phyloP scores from a whole-genome alignment of 805 yeast species.

The Spathaspora passalidarum region DNA sequence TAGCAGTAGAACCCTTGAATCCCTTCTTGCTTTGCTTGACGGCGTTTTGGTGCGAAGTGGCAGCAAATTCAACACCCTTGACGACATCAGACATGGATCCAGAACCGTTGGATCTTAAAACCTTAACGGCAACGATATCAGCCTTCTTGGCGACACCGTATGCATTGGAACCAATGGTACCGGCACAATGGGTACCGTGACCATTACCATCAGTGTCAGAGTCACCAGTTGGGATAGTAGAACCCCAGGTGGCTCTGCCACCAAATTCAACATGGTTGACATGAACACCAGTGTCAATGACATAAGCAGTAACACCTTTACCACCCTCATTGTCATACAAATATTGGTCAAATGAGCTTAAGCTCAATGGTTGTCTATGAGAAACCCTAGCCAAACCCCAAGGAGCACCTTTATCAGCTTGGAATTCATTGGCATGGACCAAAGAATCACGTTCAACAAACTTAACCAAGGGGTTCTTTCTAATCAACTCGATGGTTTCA shows the following conservation, averaged over 20 bases:
- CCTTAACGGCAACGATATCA: slow-evolving; percentile 77
- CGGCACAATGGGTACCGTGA: slow-evolving; percentile 98
- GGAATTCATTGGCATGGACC: slow-evolving; percentile 61
- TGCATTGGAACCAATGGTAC: slow-evolving; percentile 77
- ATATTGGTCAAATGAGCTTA: slow-evolving; percentile 72
- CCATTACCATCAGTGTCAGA: slow-evolving; percentile 81
- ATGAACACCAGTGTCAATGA: slow-evolving; percentile 87
- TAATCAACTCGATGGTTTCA: slow-evolving; percentile 68
- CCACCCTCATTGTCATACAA: slow-evolving; percentile 72
- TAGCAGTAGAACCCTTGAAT: slow-evolving; percentile 82
- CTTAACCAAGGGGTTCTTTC: slow-evolving; percentile 59
- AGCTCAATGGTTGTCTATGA: slow-evolving; percentile 67
- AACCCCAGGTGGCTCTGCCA: slow-evolving; percentile 86
- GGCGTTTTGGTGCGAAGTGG: slow-evolving; percentile 61
- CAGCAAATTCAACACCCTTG: slow-evolving; percentile 83
- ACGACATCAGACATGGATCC: slow-evolving; percentile 83
- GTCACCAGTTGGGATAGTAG: slow-evolving; percentile 71
- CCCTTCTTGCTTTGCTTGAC: slow-evolving; percentile 54
- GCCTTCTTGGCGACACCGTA: slow-evolving; percentile 87
- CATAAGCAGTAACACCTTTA: slow-evolving; percentile 80
- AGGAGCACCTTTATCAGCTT: slow-evolving; percentile 80
- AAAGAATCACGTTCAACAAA: slow-evolving; percentile 74
- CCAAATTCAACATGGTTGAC: slow-evolving; percentile 72
- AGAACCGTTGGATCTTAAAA: slow-evolving; percentile 75
- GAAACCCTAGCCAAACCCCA: slow-evolving; percentile 94